phyloP scores from a whole-genome alignment of 208 protist genomes.

The Trypanosoma theileri region DNA sequence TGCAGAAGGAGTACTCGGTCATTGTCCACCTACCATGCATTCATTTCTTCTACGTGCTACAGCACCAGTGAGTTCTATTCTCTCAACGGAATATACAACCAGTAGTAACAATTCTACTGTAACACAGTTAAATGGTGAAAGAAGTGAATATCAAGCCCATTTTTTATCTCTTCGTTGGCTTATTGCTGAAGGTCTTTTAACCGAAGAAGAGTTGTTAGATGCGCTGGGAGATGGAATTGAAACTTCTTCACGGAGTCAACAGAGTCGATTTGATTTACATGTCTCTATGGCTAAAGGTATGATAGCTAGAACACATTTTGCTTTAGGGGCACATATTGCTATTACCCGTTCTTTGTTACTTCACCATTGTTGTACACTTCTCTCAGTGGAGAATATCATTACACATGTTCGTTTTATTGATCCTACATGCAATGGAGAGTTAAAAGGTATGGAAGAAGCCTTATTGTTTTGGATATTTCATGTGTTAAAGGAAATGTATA shows the following conservation, averaged over 20 bases:
- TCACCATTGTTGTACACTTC: constrained; percentile 45
- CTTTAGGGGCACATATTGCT: constrained; percentile 58
- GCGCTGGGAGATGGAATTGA: constrained; percentile 7
- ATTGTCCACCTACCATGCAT: constrained; percentile 75
- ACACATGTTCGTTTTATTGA: constrained; percentile 38
- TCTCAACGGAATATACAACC: constrained; percentile 25
- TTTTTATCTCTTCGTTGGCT: constrained; percentile 35
- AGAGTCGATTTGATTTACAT: constrained; percentile 30
- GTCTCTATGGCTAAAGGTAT: constrained; percentile 38
- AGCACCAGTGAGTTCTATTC: neutral
- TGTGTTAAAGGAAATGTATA: constrained; percentile 24
- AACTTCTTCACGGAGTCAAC: neutral
- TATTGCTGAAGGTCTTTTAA: constrained; percentile 25
- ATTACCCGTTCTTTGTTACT: constrained; percentile 57
- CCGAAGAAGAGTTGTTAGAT: constrained; percentile 30
- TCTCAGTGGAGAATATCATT: constrained; percentile 40
- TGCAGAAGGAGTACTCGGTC: constrained; percentile 60
- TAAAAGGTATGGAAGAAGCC: constrained; percentile 30
- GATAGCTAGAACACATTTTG: constrained; percentile 46
- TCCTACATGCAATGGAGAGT: neutral
- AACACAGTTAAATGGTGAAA: neutral
- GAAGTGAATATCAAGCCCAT: constrained; percentile 26
- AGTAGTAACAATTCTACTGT: constrained; percentile 30
- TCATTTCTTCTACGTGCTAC: constrained; percentile 48
- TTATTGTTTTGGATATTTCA: constrained; percentile 39